phyloP scores from a whole-genome alignment of 345 rosid genomes.

The Angophora floribunda region DNA sequence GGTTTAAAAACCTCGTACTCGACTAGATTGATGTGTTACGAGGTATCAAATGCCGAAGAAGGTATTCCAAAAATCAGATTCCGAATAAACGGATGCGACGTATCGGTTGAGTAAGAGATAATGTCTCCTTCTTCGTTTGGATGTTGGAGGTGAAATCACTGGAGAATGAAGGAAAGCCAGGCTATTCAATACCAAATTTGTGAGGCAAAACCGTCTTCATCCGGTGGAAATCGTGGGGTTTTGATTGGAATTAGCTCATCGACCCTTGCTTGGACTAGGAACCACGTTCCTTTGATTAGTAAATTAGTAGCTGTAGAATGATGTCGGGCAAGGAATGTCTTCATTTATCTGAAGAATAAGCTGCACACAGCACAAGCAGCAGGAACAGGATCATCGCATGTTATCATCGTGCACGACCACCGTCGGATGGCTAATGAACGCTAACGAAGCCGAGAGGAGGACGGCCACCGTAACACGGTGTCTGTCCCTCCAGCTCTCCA shows the following conservation, averaged over 20 bases:
- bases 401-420: neutral
- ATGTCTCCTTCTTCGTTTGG: neutral
- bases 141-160: neutral
- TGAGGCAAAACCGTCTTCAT: too few relatives aligned
- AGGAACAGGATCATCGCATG: neutral
- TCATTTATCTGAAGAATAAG: neutral
- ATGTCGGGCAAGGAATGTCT: neutral
- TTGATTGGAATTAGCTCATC: too few relatives aligned
- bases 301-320: neutral
- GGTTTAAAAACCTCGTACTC: neutral
- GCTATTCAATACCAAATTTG: neutral
- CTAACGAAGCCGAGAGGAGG: neutral
- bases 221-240: too few relatives aligned
- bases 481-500: neutral
- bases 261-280: too few relatives aligned
- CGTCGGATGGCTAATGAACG: neutral
- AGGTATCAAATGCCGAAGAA: neutral
- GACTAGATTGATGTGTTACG: fast-evolving
- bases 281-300: too few relatives aligned
- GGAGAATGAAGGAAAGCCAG: neutral
- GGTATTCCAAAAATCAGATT: neutral
- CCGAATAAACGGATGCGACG: neutral
- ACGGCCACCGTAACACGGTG: neutral
- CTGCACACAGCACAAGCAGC: neutral
- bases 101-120: neutral